Conservation (phyloP, 2,329 filamentous ascomycete species). For the Aureobasidium lini region DNA sequence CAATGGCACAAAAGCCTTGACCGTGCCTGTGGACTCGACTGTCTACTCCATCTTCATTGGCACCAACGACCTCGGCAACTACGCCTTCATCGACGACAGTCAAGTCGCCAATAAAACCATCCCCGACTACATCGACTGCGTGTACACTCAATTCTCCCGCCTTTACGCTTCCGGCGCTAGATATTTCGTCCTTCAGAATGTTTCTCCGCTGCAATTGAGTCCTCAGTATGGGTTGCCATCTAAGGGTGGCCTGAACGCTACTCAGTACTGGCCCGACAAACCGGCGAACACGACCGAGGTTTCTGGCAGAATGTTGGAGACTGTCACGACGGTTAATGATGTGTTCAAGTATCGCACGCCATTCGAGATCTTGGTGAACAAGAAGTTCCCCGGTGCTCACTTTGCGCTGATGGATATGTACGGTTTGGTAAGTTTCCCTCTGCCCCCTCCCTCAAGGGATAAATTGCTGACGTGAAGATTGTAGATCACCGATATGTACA, state of each 20-base stretch:
- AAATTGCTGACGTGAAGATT: too few species aligned
- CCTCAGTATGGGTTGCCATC: slow-evolving; percentile 56
- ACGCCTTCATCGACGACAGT: slow-evolving; percentile 58
- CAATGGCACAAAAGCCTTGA: slow-evolving; percentile 35
- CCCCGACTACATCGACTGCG: slow-evolving; percentile 58
- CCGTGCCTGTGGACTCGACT: slow-evolving; percentile 48
- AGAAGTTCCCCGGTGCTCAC: slow-evolving; percentile 46
- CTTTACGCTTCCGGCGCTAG: slow-evolving; percentile 61
- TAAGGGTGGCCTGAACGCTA: slow-evolving; percentile 36
- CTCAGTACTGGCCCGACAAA: slow-evolving; percentile 43
- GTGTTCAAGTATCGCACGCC: slow-evolving; percentile 47
- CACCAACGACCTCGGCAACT: slow-evolving; percentile 66
- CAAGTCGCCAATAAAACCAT: slow-evolving; percentile 55
- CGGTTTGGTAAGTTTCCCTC: slow-evolving; percentile 45
- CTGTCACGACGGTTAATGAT: slow-evolving; percentile 43
- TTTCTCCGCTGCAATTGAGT: slow-evolving; percentile 57
- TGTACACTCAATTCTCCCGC: slow-evolving; percentile 55
- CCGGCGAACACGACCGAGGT: slow-evolving; percentile 44
- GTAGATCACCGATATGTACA: slow-evolving; percentile 56
- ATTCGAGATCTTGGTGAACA: slow-evolving; percentile 35
- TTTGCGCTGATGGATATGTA: slow-evolving; percentile 63
- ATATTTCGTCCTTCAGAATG: slow-evolving; percentile 65
- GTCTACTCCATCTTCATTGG: slow-evolving; percentile 75
- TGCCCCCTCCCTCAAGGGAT: too few species aligned
- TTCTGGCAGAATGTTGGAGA: slow-evolving; percentile 45